Base-by-base conservation (phyloP, 768 basidiomycete genomes). In the Boletus sp. region DNA sequence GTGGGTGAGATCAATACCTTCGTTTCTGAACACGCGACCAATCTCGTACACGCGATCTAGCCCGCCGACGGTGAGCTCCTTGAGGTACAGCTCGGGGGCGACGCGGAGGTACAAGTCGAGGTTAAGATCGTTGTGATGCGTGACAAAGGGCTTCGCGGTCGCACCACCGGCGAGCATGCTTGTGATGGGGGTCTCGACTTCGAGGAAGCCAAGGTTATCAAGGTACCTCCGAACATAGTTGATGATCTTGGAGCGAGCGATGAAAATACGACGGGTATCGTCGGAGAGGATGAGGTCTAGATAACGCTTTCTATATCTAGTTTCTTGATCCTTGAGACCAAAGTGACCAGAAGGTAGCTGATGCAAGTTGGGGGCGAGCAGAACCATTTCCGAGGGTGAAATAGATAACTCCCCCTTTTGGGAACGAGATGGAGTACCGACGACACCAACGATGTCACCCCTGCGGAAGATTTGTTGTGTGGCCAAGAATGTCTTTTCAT, bases 121-220 rank as follows among this genome's bases (percentile, higher is more conserved):
- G 73, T 92, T 81, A 59, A 99, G 90, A 71, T 98, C 96, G 77
- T 99, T 99, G 77, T 99, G 97, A 72, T 98, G 97, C 0, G 96
- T 99, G 71, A 99, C 70, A 78, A 99, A 99, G 3, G 97, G 97
- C 81, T 98, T 98, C 65, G 97, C 97, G 1, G 94, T 98, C 14
- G 97, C 97, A 54, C 97, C 97, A 29, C 97, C 97, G 1, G 97
- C 97, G 63, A 92, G 83, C 79, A 97, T 83, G 67, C 89, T 94
- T 76, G 91, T 99, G 81, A 99, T 97, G 7, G 97, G 97, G 1
- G 97, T 99, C 76, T 99, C 96, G 60, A 98, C 95, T 75, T 99
- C 97, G 74, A 98, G 85, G 81, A 99, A 99, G 44, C 96, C 97
- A 20, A 89, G 83, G 63, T 80, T 75, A 71, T 97, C 94, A 54